phyloP scores from a whole-genome alignment of 1,284 basidiomycete species.

The Lentinus polychrous region DNA sequence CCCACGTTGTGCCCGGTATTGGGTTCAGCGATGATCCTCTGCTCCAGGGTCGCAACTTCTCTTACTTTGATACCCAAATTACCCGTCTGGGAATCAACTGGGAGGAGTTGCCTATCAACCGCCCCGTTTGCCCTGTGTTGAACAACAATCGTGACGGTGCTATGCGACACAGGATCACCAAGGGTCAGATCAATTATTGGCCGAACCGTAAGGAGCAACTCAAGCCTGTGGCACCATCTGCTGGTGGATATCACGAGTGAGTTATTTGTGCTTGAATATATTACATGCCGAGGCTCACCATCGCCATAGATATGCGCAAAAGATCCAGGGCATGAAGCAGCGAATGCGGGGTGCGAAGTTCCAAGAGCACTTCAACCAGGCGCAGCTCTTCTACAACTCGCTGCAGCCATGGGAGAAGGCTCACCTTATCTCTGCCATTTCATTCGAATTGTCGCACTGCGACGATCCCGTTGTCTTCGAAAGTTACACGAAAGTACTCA shows the following conservation, averaged over 20 bases:
- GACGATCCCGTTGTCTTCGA: slow-evolving; percentile 67
- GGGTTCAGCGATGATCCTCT: slow-evolving; percentile 79
- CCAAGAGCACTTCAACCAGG: slow-evolving; percentile 62
- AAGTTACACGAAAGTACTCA: slow-evolving; percentile 58
- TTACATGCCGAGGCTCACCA: neutral
- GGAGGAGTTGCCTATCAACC: slow-evolving; percentile 74
- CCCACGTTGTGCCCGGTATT: slow-evolving; percentile 77
- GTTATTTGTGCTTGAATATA: slow-evolving; percentile 12
- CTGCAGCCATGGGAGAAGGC: slow-evolving; percentile 56
- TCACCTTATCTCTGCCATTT: slow-evolving; percentile 60
- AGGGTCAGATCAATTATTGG: slow-evolving; percentile 64
- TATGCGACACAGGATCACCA: slow-evolving; percentile 51
- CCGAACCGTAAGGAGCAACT: slow-evolving; percentile 62
- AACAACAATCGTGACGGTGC: slow-evolving; percentile 69
- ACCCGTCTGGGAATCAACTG: slow-evolving; percentile 70
- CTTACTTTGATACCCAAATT: slow-evolving; percentile 78
- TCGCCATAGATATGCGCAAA: slow-evolving; percentile 35
- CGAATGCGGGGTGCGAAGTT: slow-evolving; percentile 70
- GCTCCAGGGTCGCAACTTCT: slow-evolving; percentile 80
- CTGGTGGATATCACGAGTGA: slow-evolving; percentile 60
- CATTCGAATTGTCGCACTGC: slow-evolving; percentile 77
- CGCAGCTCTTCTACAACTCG: slow-evolving; percentile 79
- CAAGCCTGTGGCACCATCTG: slow-evolving; percentile 36
- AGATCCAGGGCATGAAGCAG: slow-evolving; percentile 56
- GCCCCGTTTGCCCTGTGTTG: slow-evolving; percentile 74